phyloP scores from a whole-genome alignment of 208 protist genomes.

The Trichomonas vaginalis region DNA sequence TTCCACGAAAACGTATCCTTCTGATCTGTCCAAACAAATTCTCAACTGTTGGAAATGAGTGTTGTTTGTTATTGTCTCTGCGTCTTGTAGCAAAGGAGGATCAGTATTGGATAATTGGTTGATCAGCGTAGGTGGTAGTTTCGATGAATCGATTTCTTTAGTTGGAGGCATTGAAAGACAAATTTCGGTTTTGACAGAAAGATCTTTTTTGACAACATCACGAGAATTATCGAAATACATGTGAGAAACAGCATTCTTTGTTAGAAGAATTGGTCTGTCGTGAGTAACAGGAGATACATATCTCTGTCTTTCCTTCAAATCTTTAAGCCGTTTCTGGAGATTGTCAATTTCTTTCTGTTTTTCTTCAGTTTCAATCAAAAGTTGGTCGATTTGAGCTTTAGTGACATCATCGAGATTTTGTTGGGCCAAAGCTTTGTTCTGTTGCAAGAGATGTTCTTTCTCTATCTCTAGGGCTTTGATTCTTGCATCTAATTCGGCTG shows the following conservation, averaged over 20 bases:
- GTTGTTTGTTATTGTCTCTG: neutral
- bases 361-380: neutral
- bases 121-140: neutral
- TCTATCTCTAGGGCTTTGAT: neutral
- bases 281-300: neutral
- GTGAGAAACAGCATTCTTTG: neutral
- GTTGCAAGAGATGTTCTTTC: neutral
- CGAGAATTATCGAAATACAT: neutral
- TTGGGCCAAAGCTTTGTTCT: neutral
- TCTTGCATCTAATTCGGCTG: neutral
- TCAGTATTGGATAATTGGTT: neutral
- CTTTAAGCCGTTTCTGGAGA: neutral
- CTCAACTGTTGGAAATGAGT: neutral
- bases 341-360: neutral
- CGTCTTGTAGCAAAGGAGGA: neutral
- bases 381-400: neutral
- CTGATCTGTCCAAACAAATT: neutral
- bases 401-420: neutral
- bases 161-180: neutral
- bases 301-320: neutral
- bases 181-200: neutral
- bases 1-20: neutral
- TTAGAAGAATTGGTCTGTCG: neutral
- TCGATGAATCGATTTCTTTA: neutral
- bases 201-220: neutral